Base-by-base conservation (phyloP, 2,329 filamentous ascomycete genomes). In the Annulohypoxylon truncatum region DNA sequence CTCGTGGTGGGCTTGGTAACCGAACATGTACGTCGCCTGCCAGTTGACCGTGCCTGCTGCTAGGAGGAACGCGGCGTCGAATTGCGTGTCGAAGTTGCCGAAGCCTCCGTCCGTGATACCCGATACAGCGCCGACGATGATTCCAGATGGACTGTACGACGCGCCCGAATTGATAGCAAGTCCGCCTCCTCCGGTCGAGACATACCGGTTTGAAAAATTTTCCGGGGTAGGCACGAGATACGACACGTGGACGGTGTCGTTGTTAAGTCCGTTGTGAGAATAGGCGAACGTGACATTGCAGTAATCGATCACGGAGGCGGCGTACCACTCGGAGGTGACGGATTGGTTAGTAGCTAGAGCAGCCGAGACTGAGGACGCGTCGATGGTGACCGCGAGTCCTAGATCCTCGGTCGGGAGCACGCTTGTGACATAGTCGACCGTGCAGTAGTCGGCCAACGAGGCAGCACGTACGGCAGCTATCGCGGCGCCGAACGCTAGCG, bases 101-200 rank as follows among this genome's bases (percentile, higher is more conserved):
- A 85, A 86, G 1, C 84, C 84, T 12, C 81, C 84, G 62, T 85
- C 82, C 0, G 84, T 86, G 24, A 79, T 73, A 24, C 83, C 83
- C 5, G 80, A 78, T 1, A 80, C 82, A 40, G 82, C 83, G n/a
- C 83, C 83, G 40, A 77, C 67, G 76, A 77, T 9, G 64, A 76
- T 18, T 55, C 76, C 61, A 75, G 75, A 12, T 73, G 75, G 59
- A 61, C 79, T 57, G 72, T 72, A 71, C 4, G 65, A 71, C 22
- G 74, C 66, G 3, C 73, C 74, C 3, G 70, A 71, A 60, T 79
- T 80, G 54, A 76, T 78, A 29, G 79, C 77, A 0, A 77, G 70
- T 7, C 72, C 76, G 12, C 78, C 77, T 13, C 76, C 78, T 18
- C 81, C 75, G 0, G 79, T 80, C 2, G 75, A 75, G 22, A 76